Base-by-base conservation (phyloP, 306 rosid genomes). In the Oemleria cerasiformis region DNA sequence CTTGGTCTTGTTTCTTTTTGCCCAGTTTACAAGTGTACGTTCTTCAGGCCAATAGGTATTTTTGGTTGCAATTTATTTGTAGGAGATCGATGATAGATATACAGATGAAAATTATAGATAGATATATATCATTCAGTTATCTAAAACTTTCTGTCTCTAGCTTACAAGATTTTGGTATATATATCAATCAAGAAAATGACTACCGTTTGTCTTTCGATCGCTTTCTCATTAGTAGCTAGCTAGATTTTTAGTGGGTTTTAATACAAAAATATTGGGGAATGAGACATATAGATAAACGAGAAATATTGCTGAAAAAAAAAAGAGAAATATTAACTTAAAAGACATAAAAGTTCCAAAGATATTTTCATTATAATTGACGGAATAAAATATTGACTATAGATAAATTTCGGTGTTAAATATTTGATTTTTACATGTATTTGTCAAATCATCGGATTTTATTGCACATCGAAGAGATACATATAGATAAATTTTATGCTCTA, bases 1-100 rank as follows among this genome's bases (percentile, higher is more conserved):
- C 88, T 59, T 7, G 16, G 30, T 21, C 40, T 66, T 40, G 71
- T 77, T 54, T 74, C 65, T 50, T 30, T 76, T 23, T 77, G 43
- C 17, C 15, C 8, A 40, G 13, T 13, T 72, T 44, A 80, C 82
- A 80, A 64, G 71, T 64, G 74, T 75, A 41, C 23, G 76, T 59
- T 49, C 54, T 63, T 49, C 54, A 65, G n/a, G 19, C 67, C 71
- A 11, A 8, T 21, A 38, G 62, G 45, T 76, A 40, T 63, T 75
- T 47, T 23, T 10, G 41, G 12, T 6, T 59, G 23, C 5, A 61
- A 61, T 17, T 61, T 61, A 16, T 61, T 11, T 8, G 20, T 1
- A 56, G 15, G 15, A 21, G 38, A 54, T 50, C 6, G n/a, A 51
- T 51, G n/a, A 51, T 23, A 51, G 9, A 8, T 51, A 8, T 51